A percentile compares a stretch with the other conserved stretches of the same genome.
Evolutionary conservation across 441 rosid genomes (phyloP).

Genomic region (Erodium texanum): DNA sequence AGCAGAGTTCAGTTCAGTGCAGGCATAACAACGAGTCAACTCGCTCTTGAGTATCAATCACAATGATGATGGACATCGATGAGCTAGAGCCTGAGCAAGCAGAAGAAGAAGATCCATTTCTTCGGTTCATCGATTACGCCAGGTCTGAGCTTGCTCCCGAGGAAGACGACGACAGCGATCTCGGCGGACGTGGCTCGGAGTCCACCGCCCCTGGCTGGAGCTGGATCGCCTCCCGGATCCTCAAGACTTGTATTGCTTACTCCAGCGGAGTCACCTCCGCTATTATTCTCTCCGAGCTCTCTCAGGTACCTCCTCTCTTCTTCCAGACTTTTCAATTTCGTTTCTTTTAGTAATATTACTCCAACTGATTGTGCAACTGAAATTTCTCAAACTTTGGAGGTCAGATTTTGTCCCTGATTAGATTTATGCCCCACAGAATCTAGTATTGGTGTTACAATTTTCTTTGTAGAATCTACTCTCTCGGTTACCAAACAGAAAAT

Average conservation of each 20-base stretch:
- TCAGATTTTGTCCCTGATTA: no score
- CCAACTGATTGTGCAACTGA: no score
- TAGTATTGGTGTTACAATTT: no score
- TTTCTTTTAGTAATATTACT: no score
- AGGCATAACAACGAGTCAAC: background rate
- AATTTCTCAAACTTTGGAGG: no score
- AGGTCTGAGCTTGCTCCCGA: slow-evolving; percentile 3
- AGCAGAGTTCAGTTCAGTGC: no score
- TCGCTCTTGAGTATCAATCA: background rate
- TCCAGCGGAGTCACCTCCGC: slow-evolving; percentile 27
- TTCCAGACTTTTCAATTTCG: no score
- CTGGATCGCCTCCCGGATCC: slow-evolving; percentile 22
- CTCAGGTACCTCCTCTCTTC: slow-evolving; percentile 12
- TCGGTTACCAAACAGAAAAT: background rate
- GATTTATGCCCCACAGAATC: no score
- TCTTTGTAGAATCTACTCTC: no score
- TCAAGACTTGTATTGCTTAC: slow-evolving; percentile 22
- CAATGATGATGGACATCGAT: slow-evolving; percentile 1
- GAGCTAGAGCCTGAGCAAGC: background rate
- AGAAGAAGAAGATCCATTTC: slow-evolving; percentile 16
- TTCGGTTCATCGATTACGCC: slow-evolving; percentile 18
- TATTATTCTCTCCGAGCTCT: slow-evolving; percentile 23
- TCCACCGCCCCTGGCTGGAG: slow-evolving; percentile 18
- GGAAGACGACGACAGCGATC: background rate
- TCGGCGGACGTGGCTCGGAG: background rate